Base-by-base conservation (phyloP, 2,329 filamentous ascomycete genomes). In the Sarocladium oryzae region DNA sequence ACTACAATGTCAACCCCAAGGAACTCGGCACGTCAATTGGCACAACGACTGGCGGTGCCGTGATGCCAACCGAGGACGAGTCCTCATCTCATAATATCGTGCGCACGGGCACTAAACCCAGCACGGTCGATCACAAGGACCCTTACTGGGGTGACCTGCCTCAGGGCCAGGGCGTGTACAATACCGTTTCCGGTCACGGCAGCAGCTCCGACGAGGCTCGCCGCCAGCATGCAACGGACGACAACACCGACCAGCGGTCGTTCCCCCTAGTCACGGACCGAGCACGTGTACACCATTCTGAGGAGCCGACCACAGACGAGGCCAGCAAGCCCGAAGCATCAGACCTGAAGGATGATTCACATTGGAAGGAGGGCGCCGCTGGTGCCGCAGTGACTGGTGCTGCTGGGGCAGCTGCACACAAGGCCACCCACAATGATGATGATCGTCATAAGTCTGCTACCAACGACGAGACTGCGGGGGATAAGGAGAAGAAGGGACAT, bases 241-340 rank as follows among this genome's bases (percentile, higher is more conserved):
- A 49, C 46, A 36, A 13, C 28, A 10, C 30, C 20, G 30, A 37
- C 7, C 46, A 49, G 4, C 6, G 46, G 6, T 26, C 46, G 24
- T 49, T 49, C 46, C 46, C 46, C 24, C 46, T 49, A 4, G 46
- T 49, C 46, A 37, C 46, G 13, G 46, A 49, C 32, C 46, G 30
- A 7, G 33, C 46, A 8, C 46, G 46, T 18, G 15, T 26, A 16
- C 30, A 49, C 21, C 46, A 49, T 15, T 32, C 3, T 26, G 30
- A 49, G 11, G 21, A 49, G 5, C 7, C n/a, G 9, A 7, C 32
- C 9, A 37, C n/a, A 5, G 24, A 4, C 10, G n/a, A 26, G 4
- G 4, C 20, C 13, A 4, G n/a, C 15, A 15, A 49, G n/a, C 20
- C 18, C 11, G 16, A 30, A 13, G 28, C 28, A 37, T 13, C 20